Evolutionary conservation across 2,329 filamentous ascomycete genomes (phyloP), one percentile per base, ranked within the genome.

Genomic region (Sordariomycetes sp.): DNA sequence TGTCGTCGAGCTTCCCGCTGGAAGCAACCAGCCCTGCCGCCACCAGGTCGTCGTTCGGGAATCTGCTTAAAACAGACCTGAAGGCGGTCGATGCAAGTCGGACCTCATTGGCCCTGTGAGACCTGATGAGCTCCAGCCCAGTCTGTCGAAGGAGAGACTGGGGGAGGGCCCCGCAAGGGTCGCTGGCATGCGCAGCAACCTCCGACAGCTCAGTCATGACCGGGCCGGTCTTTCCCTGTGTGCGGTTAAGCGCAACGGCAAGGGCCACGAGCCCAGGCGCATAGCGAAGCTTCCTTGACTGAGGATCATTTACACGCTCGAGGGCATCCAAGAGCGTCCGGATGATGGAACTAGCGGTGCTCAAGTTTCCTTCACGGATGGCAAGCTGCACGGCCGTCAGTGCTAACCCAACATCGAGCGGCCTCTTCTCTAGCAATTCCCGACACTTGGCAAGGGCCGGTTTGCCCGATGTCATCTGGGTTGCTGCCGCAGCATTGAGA

Each of bases 11-110:
- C 1, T 81, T 81, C 32, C 88, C 86, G 63, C 88, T 82, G 10
- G 90, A 86, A 2, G 94, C 94, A 8, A 97, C 81, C n/a, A 94
- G 82, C 1, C 94, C 94, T 10, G 90, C 90, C 17, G 83, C 80
- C 1, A 88, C 85, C 57, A 86, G 78, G 35, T 78, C 79, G 63
- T 95, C 89, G 45, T 74, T 74, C n/a, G 79, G 74, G 50, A 90
- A 78, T 59, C 83, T 76, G 2, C 80, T 71, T 61, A 86, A 80
- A 13, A 97, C 77, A 53, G 79, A 79, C 55, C 81, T 78, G 70
- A 97, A 97, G 8, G 94, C 85, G n/a, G 87, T 80, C 2, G 84
- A 84, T 0, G 94, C 91, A 0, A 82, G 75, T 15, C 77, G 69
- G 28, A 90, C 73, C 62, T 96, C 88, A 17, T 85, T 78, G 1